phyloP scores from a whole-genome alignment of 305 asterid species.

The Fraxinus dipetala region DNA sequence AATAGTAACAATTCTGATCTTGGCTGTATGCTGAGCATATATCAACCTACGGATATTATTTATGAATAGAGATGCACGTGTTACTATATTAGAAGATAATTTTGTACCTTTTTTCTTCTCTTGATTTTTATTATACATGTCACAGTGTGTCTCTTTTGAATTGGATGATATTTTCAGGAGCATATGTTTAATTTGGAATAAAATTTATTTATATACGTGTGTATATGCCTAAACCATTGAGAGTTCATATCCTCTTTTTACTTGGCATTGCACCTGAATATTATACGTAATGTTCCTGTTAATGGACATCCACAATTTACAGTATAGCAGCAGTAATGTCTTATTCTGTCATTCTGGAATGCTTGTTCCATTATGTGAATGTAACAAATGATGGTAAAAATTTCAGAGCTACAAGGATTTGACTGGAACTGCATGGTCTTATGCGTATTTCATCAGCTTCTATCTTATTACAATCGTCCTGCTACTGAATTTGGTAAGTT shows the following conservation, averaged over 20 bases:
- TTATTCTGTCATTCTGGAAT: background rate
- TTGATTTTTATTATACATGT: background rate
- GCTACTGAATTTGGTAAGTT: constrained; percentile 85
- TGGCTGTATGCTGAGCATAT: background rate
- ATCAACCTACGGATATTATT: background rate
- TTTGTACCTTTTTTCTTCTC: background rate
- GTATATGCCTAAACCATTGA: background rate
- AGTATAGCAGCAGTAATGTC: background rate
- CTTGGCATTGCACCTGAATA: background rate
- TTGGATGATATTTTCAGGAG: background rate
- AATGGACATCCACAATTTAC: background rate
- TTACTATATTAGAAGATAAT: background rate
- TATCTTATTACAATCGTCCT: constrained; percentile 76
- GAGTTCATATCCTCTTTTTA: background rate
- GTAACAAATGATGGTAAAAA: constrained; percentile 21
- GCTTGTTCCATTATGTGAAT: background rate
- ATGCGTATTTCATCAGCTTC: constrained; percentile 90
- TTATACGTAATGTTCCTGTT: background rate
- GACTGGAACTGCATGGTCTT: constrained; percentile 78
- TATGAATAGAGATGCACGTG: background rate
- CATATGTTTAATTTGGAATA: background rate
- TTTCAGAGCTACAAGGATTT: constrained; percentile 88
- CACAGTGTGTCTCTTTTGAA: background rate
- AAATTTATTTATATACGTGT: background rate
- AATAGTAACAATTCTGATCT: background rate